Conservation (phyloP, 2,329 filamentous ascomycete species). For the Clarireedia hainanense region DNA sequence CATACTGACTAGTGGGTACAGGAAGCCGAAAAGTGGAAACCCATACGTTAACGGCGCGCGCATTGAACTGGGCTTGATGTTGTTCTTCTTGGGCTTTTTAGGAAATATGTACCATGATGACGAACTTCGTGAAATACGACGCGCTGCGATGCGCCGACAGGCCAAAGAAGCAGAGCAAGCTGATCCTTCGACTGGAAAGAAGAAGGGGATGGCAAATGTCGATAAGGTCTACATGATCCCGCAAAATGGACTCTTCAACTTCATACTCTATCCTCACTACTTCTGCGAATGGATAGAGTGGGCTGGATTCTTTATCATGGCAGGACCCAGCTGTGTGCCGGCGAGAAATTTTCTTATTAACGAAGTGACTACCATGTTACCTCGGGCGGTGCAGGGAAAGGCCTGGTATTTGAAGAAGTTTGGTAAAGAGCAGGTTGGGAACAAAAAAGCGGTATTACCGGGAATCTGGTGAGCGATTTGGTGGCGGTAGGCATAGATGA, state of each 20-base stretch:
- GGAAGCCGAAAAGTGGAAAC: conserved; percentile 21
- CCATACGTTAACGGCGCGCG: conserved; percentile 31
- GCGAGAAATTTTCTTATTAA: conserved; percentile 79
- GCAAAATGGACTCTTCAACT: conserved; percentile 71
- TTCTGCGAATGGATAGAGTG: conserved; percentile 97
- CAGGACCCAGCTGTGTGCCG: conserved; percentile 60
- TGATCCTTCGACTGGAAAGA: conserved; percentile 16
- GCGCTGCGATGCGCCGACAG: conserved; percentile 56
- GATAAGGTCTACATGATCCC: conserved; percentile 86
- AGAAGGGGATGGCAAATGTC: conserved; percentile 35
- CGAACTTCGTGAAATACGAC: conserved; percentile 76
- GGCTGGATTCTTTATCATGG: conserved; percentile 77
- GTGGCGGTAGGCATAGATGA: background rate
- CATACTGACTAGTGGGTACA: background rate
- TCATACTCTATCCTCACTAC: conserved; percentile 86
- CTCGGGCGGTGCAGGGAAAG: conserved; percentile 71
- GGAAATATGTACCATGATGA: conserved; percentile 88
- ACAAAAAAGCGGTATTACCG: conserved; percentile 66
- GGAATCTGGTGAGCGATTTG: conserved; percentile 23
- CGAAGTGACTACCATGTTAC: conserved; percentile 83
- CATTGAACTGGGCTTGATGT: conserved; percentile 55
- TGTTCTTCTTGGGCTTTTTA: conserved; percentile 71
- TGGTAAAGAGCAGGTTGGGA: conserved; percentile 71
- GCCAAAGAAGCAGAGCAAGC: conserved; percentile 32
- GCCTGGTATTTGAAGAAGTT: conserved; percentile 86